Conservation (phyloP, 345 rosid species). For the Salix dunnii region DNA sequence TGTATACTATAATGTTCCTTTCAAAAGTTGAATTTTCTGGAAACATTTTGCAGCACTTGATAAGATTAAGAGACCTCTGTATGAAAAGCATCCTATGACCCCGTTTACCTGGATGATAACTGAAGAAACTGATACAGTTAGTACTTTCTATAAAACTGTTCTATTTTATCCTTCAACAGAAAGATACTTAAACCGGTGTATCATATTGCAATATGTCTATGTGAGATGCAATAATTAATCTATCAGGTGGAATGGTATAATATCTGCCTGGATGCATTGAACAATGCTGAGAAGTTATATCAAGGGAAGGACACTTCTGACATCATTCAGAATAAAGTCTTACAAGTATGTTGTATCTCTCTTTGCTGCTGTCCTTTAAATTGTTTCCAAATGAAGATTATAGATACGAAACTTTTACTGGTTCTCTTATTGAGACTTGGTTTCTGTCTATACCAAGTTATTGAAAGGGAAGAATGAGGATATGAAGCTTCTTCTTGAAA, state of each 20-base stretch:
- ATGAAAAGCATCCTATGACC: conserved; percentile 91
- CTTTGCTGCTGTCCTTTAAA: not conserved
- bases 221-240: not conserved
- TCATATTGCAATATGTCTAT: conserved; percentile 9
- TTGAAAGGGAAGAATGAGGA: conserved; percentile 69
- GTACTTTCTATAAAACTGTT: conserved; percentile 14
- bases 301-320: conserved; percentile 66
- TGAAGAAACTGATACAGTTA: conserved; percentile 83
- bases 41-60: conserved; percentile 64
- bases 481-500: conserved; percentile 58
- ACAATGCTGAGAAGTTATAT: conserved; percentile 60
- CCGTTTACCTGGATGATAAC: conserved; percentile 87
- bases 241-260: conserved; percentile 83
- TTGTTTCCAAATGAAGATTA: not conserved
- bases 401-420: not conserved
- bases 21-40: not conserved
- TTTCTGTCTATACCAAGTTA: conserved; percentile 39
- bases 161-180: not conserved
- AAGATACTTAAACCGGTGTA: not conserved
- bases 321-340: conserved; percentile 64
- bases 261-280: conserved; percentile 64
- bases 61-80: conserved; percentile 78
- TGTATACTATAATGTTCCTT: conserved; percentile 14
- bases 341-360: conserved; percentile 51
- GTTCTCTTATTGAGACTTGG: not conserved